Percentiles rank a stretch among this genome's conserved stretches.
Conservation (phyloP, 495 filamentous ascomycete species). For the Staphylotrichum tortipilum region DNA sequence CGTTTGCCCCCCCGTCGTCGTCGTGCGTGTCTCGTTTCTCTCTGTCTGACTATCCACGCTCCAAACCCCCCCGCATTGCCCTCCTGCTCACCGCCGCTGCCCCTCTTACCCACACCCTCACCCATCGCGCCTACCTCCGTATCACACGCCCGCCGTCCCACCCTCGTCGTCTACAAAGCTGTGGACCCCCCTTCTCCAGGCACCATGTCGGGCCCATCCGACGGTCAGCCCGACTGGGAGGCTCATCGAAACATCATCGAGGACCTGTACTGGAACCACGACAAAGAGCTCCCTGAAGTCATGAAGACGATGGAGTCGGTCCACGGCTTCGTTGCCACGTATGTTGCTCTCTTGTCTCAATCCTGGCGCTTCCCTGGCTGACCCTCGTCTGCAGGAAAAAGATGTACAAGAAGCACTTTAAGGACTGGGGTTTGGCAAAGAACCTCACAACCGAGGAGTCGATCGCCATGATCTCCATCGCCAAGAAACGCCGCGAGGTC, state of each 20-base stretch:
- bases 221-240: slow-evolving; percentile 9
- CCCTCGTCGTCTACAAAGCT: no score
- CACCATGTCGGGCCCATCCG: slow-evolving; percentile 1
- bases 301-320: slow-evolving; percentile 14
- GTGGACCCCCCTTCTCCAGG: no score
- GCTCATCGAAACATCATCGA: slow-evolving; percentile 12
- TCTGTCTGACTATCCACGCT: no score
- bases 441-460: slow-evolving; percentile 19
- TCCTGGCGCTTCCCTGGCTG: background rate
- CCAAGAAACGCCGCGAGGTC: slow-evolving; percentile 8
- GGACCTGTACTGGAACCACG: slow-evolving; percentile 17
- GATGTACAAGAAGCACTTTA: slow-evolving; percentile 24
- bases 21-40: no score
- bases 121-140: no score
- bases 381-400: slow-evolving; percentile 14
- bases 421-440: slow-evolving; percentile 21
- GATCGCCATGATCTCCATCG: slow-evolving; percentile 18
- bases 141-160: no score
- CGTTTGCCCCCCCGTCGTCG: no score
- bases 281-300: slow-evolving; percentile 14
- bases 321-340: slow-evolving; percentile 19
- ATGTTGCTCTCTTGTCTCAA: background rate
- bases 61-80: no score
- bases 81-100: no score
- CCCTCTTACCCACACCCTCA: no score